phyloP scores from a whole-genome alignment of 148 eudicot species.

The Suaeda aralocaspica region DNA sequence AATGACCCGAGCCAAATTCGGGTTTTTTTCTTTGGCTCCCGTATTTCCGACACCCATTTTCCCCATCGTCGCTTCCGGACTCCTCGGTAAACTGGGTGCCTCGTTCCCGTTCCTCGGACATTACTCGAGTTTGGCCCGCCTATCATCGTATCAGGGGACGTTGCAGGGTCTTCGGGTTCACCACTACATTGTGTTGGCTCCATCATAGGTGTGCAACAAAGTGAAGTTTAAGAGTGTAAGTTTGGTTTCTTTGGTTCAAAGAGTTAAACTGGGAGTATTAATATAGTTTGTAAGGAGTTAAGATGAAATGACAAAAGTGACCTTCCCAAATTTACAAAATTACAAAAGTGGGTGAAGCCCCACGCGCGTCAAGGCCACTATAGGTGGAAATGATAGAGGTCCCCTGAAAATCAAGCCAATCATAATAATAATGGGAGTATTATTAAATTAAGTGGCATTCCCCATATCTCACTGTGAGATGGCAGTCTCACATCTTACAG shows the following conservation, averaged over 20 bases:
- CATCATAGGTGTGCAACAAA: slow-evolving; percentile 8
- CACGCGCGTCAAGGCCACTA: slow-evolving; percentile 1
- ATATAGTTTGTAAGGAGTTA: no score
- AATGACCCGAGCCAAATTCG: slow-evolving; percentile 74
- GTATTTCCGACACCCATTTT: slow-evolving; percentile 75
- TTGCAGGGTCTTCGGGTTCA: slow-evolving; percentile 9
- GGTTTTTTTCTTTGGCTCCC: slow-evolving; percentile 56
- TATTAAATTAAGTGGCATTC: no score
- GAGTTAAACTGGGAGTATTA: no score
- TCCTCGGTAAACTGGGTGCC: slow-evolving; percentile 57
- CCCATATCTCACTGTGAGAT: no score
- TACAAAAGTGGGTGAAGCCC: background rate
- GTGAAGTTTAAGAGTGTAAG: no score
- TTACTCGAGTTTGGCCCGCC: slow-evolving; percentile 1
- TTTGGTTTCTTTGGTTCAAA: no score
- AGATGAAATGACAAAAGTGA: background rate
- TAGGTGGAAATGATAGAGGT: background rate
- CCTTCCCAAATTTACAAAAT: no score
- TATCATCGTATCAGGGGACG: slow-evolving; percentile 20
- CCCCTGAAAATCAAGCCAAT: background rate
- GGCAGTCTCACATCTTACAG: no score
- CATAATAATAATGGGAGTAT: background rate
- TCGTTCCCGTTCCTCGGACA: slow-evolving; percentile 22
- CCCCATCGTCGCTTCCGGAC: slow-evolving; percentile 66
- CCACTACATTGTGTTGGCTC: slow-evolving; percentile 30